Evolutionary conservation across 495 filamentous ascomycete genomes (phyloP).

Genomic region (Daldinia grandis): DNA sequence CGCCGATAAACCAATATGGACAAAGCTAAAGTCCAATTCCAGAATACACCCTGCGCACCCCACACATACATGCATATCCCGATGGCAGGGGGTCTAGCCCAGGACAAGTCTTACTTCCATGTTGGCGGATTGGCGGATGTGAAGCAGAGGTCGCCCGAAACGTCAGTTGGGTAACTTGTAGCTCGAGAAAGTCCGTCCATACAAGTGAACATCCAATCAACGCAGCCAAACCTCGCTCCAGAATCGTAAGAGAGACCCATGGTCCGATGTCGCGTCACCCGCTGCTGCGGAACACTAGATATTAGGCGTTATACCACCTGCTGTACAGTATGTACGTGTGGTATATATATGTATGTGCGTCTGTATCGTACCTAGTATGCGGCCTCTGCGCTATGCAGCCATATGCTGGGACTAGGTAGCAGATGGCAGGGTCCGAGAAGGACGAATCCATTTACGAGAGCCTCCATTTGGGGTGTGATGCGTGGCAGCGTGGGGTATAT

Average conservation of each 20-base stretch:
- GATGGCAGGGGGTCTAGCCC: constrained; percentile 37
- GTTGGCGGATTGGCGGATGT: constrained; percentile 36
- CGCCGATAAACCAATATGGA: constrained; percentile 1
- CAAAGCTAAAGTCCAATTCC: constrained; percentile 30
- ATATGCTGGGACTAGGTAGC: constrained; percentile 17
- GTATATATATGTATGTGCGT: too few relatives aligned
- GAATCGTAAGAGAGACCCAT: constrained; percentile 28
- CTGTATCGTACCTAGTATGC: constrained; percentile 2
- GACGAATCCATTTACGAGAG: constrained; percentile 34
- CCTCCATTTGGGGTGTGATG: constrained; percentile 36
- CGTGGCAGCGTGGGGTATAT: constrained; percentile 40
- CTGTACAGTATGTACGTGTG: constrained; percentile 4
- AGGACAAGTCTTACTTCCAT: constrained; percentile 20
- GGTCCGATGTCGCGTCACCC: constrained; percentile 41
- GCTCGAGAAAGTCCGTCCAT: constrained; percentile 31
- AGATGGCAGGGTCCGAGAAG: constrained; percentile 29
- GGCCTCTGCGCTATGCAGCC: not conserved
- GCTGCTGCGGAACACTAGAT: constrained; percentile 34
- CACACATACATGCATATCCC: constrained; percentile 45
- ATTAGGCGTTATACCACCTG: not conserved
- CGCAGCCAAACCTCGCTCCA: constrained; percentile 2
- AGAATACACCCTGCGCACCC: constrained; percentile 42
- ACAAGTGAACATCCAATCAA: constrained; percentile 26
- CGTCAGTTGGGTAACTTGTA: constrained; percentile 19
- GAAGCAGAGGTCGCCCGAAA: constrained; percentile 30